Base-by-base conservation (phyloP, 2,329 filamentous ascomycete species). In the Fusarium sarcochroum region DNA sequence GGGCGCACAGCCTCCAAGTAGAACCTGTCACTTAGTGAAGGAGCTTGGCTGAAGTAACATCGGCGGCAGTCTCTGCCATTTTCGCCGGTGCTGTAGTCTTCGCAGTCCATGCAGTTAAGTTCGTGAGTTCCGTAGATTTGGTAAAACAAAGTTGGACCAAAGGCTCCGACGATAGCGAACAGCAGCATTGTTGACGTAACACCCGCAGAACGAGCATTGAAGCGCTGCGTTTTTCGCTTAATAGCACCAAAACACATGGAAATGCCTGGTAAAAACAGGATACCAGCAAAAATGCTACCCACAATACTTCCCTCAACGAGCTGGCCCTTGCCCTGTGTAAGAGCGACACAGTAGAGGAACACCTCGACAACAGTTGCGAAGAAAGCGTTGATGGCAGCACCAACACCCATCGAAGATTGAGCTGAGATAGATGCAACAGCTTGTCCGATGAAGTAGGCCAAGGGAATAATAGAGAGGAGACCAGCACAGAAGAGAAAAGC, bases 231-330 rank as follows among this genome's bases (percentile, higher is more conserved):
- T 83, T 99, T 99, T 73, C 97, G 90, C 82, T 97, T 97, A 76
- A 99, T 91, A 18, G 97, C 97, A 44, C 96, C 96, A 76, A 98
- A 99, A 80, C 96, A 99, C 96, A 99, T 99, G 59, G 95, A 98
- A 34, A 99, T 79, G 2, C 96, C 96, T 0, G 96, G 96, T 45
- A 99, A 85, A 77, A 99, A 97, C 15, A 99, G 85, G 44, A 99
- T 93, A 82, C 96, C 96, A 6, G 95, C 95, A 78, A 99, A 98
- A 65, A 99, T 98, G 79, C 96, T 99, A 65, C 96, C 96, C 63
- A 99, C 93, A 72, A 99, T 94, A 80, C 94, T 98, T 49, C 96
- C 96, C 79, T 99, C 96, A 2, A 99, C 96, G 32, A 99, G 88
- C 75, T 92, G 91, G 4, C 91, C 91, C 79, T 99, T 99, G 68